A percentile compares a stretch with the other conserved stretches of the same genome.
Evolutionary conservation across 331 rosid genomes (phyloP).

Genomic region (Arachis monticola): DNA sequence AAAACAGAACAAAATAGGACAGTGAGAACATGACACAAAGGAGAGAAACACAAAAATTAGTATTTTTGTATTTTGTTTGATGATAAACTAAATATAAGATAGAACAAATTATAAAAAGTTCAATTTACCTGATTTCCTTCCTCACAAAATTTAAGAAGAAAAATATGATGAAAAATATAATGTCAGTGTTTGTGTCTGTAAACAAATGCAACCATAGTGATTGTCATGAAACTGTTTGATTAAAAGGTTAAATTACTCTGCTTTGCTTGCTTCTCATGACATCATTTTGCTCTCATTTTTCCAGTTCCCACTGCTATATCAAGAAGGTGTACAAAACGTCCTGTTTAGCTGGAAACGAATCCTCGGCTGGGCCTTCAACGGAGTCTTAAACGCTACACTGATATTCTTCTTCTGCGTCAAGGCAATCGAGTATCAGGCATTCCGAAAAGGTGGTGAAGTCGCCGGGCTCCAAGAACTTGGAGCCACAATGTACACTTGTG

Average conservation of each 20-base stretch:
- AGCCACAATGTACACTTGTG: conserved; percentile 82
- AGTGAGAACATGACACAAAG: too few species aligned
- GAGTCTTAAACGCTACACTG: conserved; percentile 55
- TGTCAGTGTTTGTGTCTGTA: too few species aligned
- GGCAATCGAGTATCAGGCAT: conserved; percentile 71
- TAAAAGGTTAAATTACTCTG: neutral
- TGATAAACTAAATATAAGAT: too few species aligned
- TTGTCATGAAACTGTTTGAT: too few species aligned
- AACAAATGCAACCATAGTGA: too few species aligned
- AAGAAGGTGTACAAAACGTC: conserved; percentile 87
- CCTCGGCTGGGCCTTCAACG: conserved; percentile 79
- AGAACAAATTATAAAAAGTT: too few species aligned
- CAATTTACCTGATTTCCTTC: too few species aligned
- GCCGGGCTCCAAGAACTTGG: conserved; percentile 73
- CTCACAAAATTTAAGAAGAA: too few species aligned
- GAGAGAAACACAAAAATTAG: too few species aligned
- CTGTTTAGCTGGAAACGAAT: conserved; percentile 86
- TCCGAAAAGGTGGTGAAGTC: conserved; percentile 80
- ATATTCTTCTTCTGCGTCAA: conserved; percentile 78
- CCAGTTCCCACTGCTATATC: conserved; percentile 92
- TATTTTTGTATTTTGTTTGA: too few species aligned
- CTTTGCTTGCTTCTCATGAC: neutral
- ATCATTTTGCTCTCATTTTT: conserved; percentile 8
- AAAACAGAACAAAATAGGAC: too few species aligned
- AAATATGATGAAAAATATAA: too few species aligned